phyloP scores from a whole-genome alignment of 176 grass and related monocot species.

The Triticum urartu region DNA sequence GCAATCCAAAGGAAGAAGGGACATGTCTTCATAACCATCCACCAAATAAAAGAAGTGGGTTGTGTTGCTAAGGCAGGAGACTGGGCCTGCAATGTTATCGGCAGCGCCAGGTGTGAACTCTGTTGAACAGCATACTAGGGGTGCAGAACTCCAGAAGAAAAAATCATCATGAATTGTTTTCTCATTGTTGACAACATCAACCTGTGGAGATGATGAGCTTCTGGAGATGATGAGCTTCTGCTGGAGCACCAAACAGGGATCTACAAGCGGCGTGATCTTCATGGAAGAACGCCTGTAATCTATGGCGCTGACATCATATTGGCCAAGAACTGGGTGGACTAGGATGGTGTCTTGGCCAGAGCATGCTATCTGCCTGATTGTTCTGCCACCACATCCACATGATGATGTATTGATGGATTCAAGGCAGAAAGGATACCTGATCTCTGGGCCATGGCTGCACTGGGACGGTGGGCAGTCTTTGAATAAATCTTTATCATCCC shows the following conservation, averaged over 20 bases:
- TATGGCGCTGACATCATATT: background rate
- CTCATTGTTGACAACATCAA: too few species aligned
- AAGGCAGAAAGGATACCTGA: conserved; percentile 7
- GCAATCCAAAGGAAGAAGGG: background rate
- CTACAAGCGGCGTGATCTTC: background rate
- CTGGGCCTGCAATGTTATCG: background rate
- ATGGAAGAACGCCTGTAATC: background rate
- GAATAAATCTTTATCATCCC: conserved; percentile 28
- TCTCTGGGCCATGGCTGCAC: background rate
- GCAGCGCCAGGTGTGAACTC: background rate
- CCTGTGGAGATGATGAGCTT: background rate
- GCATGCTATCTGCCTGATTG: conserved; percentile 50
- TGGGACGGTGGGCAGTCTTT: background rate
- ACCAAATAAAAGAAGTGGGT: background rate
- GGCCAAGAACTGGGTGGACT: background rate
- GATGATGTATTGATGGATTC: conserved; percentile 8
- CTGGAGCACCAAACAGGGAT: background rate
- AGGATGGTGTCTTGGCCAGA: conserved; percentile 41
- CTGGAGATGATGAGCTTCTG: background rate
- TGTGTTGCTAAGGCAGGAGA: background rate
- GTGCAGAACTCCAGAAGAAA: too few species aligned
- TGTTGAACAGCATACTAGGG: background rate
- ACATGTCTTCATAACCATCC: background rate
- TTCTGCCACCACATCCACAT: too few species aligned
- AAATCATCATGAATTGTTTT: too few species aligned